Evolutionary conservation across 805 yeast genomes (phyloP).

Genomic region (Metschnikowia dekortorum): DNA sequence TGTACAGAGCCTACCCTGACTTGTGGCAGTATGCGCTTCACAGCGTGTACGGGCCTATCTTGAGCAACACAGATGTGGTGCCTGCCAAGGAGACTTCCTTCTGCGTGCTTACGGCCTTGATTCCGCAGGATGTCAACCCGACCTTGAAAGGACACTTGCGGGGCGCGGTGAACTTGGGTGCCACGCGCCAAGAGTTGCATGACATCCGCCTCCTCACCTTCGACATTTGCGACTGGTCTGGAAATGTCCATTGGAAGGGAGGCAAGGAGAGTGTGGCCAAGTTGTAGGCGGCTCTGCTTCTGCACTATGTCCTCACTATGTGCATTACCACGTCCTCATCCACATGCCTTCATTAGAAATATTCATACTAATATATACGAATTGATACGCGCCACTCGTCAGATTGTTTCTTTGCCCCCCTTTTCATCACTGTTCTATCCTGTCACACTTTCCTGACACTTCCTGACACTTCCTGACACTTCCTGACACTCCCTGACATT

Average conservation of each 20-base stretch:
- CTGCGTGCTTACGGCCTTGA: constrained; percentile 70
- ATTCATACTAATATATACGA: too few species aligned
- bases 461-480: too few species aligned
- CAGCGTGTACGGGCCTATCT: constrained; percentile 72
- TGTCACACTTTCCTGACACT: too few species aligned
- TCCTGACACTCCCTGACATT: too few species aligned
- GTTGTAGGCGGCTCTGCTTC: constrained; percentile 24
- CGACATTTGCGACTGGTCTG: constrained; percentile 69
- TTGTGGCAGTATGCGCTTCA: constrained; percentile 68
- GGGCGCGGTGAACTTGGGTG: constrained; percentile 82
- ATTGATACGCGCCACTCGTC: too few species aligned
- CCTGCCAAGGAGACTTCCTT: constrained; percentile 68
- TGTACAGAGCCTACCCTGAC: constrained; percentile 78
- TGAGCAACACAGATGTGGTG: constrained; percentile 63
- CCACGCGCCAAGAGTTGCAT: constrained; percentile 56
- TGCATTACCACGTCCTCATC: too few species aligned
- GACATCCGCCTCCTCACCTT: constrained; percentile 60
- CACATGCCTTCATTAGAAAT: too few species aligned
- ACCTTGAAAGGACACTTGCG: constrained; percentile 86
- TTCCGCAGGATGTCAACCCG: constrained; percentile 92
- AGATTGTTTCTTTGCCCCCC: too few species aligned
- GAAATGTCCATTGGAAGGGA: constrained; percentile 40
- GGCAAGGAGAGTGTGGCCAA: constrained; percentile 59
- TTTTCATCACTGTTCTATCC: too few species aligned
- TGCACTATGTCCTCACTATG: too few species aligned